Conservation (phyloP, 768 basidiomycete genomes). For the Agrocybe chaxingu region DNA sequence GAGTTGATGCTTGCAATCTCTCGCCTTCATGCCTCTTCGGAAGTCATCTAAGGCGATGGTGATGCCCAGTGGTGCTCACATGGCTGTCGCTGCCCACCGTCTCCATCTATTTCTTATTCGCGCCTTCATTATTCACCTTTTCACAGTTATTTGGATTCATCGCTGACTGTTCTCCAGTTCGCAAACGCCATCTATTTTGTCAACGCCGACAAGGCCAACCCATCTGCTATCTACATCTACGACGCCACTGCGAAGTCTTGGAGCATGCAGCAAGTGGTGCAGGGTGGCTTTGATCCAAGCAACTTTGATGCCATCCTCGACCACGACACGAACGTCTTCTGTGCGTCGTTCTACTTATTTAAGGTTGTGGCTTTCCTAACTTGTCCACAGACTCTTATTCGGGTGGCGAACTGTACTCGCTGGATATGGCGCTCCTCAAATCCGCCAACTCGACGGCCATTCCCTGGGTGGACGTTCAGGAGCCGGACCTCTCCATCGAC, state of each 20-base stretch:
- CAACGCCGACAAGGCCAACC: constrained; percentile 69
- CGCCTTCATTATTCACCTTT: background rate
- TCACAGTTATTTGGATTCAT: constrained; percentile 5
- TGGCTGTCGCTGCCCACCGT: too few species aligned
- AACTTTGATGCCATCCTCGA: constrained; percentile 77
- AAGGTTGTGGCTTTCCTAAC: background rate
- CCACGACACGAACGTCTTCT: constrained; percentile 93
- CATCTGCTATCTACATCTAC: constrained; percentile 76
- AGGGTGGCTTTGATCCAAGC: constrained; percentile 56
- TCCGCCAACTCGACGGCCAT: constrained; percentile 55
- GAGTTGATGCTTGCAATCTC: too few species aligned
- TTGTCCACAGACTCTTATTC: constrained; percentile 61
- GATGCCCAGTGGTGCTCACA: too few species aligned
- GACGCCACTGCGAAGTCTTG: constrained; percentile 70
- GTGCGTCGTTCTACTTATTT: constrained; percentile 33
- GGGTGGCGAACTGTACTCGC: constrained; percentile 56
- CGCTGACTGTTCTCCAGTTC: constrained; percentile 43
- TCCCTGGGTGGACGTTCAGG: constrained; percentile 62
- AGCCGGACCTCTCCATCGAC: constrained; percentile 41
- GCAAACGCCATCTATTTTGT: constrained; percentile 84
- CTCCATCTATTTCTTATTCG: too few species aligned
- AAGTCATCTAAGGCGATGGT: too few species aligned
- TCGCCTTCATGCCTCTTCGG: too few species aligned
- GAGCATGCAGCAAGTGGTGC: constrained; percentile 65
- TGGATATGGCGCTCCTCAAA: constrained; percentile 68